Conservation (phyloP, 352 stramenopile genomes). For the Halophytophthora batemanensis region DNA sequence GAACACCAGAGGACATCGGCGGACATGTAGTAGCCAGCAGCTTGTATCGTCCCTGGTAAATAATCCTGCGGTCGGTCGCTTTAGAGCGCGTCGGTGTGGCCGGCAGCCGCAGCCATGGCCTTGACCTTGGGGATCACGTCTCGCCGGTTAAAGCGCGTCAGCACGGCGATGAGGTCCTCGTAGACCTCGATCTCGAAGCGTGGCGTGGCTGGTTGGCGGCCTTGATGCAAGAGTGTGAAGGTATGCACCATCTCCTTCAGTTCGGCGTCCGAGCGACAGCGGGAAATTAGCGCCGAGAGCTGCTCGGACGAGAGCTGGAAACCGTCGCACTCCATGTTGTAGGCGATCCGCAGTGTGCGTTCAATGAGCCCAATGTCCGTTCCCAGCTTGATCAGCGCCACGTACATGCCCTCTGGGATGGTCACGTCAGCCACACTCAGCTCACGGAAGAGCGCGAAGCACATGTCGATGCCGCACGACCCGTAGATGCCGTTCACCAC, state of each 20-base stretch:
- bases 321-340: conserved; percentile 85
- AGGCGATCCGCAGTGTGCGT: conserved; percentile 68
- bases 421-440: conserved; percentile 33
- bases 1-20: too few species aligned
- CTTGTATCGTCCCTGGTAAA: too few species aligned
- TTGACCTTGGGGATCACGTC: conserved; percentile 42
- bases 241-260: conserved; percentile 52
- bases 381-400: conserved; percentile 53
- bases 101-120: conserved; percentile 28
- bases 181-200: conserved; percentile 60
- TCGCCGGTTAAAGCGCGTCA: conserved; percentile 44
- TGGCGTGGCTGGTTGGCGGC: conserved; percentile 20
- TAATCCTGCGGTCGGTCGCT: too few species aligned
- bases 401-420: conserved; percentile 61
- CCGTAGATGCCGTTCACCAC: conserved; percentile 54
- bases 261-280: conserved; percentile 44
- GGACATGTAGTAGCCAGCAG: too few species aligned
- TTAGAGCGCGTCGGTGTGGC: conserved; percentile 23
- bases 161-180: conserved; percentile 43
- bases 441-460: conserved; percentile 63
- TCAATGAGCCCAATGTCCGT: conserved; percentile 57
- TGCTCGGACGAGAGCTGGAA: conserved; percentile 46
- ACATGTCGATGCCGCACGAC: conserved; percentile 65
- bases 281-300: conserved; percentile 45
- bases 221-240: conserved; percentile 70